Conservation (phyloP, 2,329 filamentous ascomycete species). For the Cryphonectria naterciae region DNA sequence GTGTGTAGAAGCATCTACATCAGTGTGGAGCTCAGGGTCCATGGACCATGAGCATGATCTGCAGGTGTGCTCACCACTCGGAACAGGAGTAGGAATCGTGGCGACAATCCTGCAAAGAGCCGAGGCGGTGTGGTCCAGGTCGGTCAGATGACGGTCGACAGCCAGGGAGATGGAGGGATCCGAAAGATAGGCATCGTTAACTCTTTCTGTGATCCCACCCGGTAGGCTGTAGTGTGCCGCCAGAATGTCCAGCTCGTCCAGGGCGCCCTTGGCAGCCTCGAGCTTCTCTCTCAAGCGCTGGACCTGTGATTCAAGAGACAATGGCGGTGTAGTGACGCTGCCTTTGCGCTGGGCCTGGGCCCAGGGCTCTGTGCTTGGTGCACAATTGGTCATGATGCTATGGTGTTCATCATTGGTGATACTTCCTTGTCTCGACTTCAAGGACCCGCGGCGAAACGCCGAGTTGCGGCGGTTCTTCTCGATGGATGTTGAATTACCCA, state of each 20-base stretch:
- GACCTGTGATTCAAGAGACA: not conserved
- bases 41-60: not conserved
- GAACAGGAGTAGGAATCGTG: not conserved
- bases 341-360: not conserved
- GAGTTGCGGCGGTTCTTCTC: not conserved
- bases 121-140: not conserved
- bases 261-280: not conserved
- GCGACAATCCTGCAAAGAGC: not conserved
- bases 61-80: not conserved
- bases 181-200: not conserved
- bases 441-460: not conserved
- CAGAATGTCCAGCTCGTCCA: not conserved
- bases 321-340: not conserved
- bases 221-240: not conserved
- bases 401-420: not conserved
- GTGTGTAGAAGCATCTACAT: too few relatives aligned
- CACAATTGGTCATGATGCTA: not conserved
- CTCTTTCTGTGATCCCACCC: not conserved
- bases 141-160: not conserved
- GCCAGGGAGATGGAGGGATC: not conserved
- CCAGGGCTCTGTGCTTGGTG: not conserved
- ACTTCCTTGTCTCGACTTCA: not conserved
- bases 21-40: not conserved
- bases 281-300: not conserved
- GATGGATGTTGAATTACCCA: not conserved